Evolutionary conservation across 2,329 filamentous ascomycete species (phyloP).

Genomic region (Paracorniculantispora psalliotae): DNA sequence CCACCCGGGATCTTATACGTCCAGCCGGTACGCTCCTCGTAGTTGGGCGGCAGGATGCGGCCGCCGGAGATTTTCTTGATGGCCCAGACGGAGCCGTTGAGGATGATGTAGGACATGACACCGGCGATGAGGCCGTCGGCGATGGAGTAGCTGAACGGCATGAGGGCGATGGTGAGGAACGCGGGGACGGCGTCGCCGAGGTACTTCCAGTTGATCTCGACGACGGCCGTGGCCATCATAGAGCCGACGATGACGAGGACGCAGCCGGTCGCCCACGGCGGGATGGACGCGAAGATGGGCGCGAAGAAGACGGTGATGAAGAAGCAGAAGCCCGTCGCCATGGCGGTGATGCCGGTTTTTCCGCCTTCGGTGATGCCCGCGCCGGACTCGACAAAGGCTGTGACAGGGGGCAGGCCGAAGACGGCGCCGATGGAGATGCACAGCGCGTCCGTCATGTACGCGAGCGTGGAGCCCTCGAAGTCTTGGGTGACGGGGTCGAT

Average conservation of each 20-base stretch:
- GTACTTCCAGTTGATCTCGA: conserved; percentile 86
- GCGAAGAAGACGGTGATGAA: conserved; percentile 86
- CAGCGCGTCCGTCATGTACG: conserved; percentile 78
- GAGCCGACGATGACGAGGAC: conserved; percentile 85
- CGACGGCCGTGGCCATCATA: conserved; percentile 75
- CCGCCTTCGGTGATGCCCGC: conserved; percentile 86
- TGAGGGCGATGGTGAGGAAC: conserved; percentile 76
- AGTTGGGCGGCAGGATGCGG: conserved; percentile 68
- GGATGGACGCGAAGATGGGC: conserved; percentile 84
- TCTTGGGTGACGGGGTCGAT: conserved; percentile 80
- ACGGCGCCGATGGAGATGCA: conserved; percentile 74
- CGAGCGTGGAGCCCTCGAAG: conserved; percentile 78
- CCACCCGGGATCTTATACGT: conserved; percentile 72
- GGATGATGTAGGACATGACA: conserved; percentile 68
- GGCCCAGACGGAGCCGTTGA: conserved; percentile 68
- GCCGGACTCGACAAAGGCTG: conserved; percentile 83
- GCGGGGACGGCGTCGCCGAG: conserved; percentile 78
- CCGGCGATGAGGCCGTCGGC: conserved; percentile 81
- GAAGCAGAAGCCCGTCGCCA: conserved; percentile 75
- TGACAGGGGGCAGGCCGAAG: conserved; percentile 74
- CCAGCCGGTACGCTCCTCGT: conserved; percentile 74
- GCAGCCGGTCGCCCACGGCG: conserved; percentile 83
- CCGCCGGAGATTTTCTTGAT: conserved; percentile 63
- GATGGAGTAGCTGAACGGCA: conserved; percentile 89
- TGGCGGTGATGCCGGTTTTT: conserved; percentile 77